Evolutionary conservation across 1,284 basidiomycete species (phyloP), one percentile per base, ranked within the genome.

Genomic region (Pseudozyma sp.): DNA sequence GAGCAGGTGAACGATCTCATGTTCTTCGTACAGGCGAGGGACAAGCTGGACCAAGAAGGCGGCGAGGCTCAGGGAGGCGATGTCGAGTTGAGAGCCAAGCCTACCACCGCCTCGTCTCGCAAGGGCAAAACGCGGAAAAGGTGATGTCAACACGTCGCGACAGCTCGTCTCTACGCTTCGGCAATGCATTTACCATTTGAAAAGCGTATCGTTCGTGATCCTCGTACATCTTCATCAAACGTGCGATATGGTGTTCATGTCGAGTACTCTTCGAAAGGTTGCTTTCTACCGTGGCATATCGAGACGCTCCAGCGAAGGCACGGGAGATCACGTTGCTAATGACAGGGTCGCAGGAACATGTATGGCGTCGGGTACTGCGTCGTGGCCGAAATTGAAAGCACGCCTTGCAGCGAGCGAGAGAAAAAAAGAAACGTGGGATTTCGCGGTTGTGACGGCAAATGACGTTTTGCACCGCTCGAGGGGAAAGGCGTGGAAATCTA

Each of bases 1-100:
- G 81, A 83, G 51, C 73, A 83, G 56, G 68, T 83, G 43, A 59
- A 67, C 24, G 81, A 83, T 52, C 56, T 83, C 24, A 83, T 82
- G 81, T 82, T 83, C 64, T 82, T 81, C 52, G 71, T 83, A 2
- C 69, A 75, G 54, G 80, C 81, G 6, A 54, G 78, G 24, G 79
- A 78, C 43, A 80, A 81, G 70, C 31, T 83, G 30, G 71, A 79
- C 52, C 63, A 79, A 33, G 69, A 75, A 47, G 79, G 74, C 17
- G 63, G 64, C 7, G 75, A 79, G 45, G 73, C 75, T 7, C 63
- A 55, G 37, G 78, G 75, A 2, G 78, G 78, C 6, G 75, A 78
- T 52, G 59, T 78, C 14, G 66, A 70, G 57, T 13, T 69, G 37
- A 40, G 51, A 11, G 43, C 45, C 16, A 57, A 61, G 51, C 60